Conservation (phyloP, 108 stramenopile species). For the Cylindrotheca closterium region DNA sequence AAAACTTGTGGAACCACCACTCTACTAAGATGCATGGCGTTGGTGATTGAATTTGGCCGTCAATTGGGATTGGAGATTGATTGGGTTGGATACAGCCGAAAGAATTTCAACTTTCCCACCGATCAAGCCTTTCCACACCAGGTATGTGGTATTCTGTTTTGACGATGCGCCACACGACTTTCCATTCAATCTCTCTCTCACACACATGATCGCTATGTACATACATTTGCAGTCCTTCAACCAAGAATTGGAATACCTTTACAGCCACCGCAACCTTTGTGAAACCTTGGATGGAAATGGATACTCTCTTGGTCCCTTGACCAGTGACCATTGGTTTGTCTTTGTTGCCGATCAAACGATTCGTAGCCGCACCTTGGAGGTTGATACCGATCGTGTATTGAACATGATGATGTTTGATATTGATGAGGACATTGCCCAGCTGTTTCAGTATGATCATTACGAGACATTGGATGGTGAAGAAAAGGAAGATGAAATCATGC, state of each 20-base stretch:
- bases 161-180: too few relatives aligned
- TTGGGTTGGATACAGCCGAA: conserved; percentile 99
- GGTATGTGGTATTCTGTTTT: too few relatives aligned
- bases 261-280: conserved; percentile 83
- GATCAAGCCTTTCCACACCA: conserved; percentile 91
- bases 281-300: conserved; percentile 93
- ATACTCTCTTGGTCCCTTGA: conserved; percentile 98
- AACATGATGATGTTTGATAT: conserved; percentile 99
- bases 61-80: conserved; percentile 92
- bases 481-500: conserved; percentile 78
- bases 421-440: conserved; percentile 80
- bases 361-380: conserved; percentile 55
- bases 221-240: conserved; percentile 72
- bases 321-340: conserved; percentile 99
- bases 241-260: conserved; percentile 92
- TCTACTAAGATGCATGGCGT: conserved; percentile 93
- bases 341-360: conserved; percentile 98
- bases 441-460: conserved; percentile 87
- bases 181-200: too few relatives aligned
- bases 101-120: conserved; percentile 97
- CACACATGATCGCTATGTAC: too few relatives aligned
- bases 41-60: conserved; percentile 87
- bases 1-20: conserved; percentile 99
- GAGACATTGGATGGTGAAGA: conserved; percentile 60
- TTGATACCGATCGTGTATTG: conserved; percentile 93